Evolutionary conservation across 2,329 filamentous ascomycete species (phyloP), one percentile per base, ranked within the genome.

Genomic region (Ophiostoma piceae): DNA sequence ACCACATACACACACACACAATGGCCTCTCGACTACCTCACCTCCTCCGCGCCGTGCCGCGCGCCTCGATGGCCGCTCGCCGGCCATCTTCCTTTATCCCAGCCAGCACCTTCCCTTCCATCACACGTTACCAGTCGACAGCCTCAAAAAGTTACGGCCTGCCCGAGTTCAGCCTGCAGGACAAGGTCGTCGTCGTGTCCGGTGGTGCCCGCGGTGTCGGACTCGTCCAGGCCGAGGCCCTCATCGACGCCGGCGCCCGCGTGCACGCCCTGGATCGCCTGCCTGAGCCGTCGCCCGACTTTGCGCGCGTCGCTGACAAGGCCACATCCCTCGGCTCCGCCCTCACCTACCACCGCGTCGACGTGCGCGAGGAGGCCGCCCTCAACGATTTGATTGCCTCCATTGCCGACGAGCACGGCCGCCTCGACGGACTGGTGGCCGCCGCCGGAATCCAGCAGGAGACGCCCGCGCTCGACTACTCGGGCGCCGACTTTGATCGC

Each of bases 391-490:
- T 91, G 68, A 83, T 96, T 66, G 82, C 85, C 73, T 82, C 81
- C 12, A 95, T 97, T 73, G 91, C 88, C 19, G 82, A 87, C 67
- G 80, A 85, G 71, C 86, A 92, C 73, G 90, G 90, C 6, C 86
- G 90, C 19, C 80, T 97, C 72, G 92, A 96, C 76, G 93, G 93
- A 0, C 80, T 96, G 69, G 87, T 97, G 66, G 86, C 87, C 1
- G 85, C 86, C 1, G 87, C 87, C 0, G 87, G 87, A 6, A 91
- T 92, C 75, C 92, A 96, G 80, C 90, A 96, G 79, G 92, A 96
- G 80, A 92, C 88, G 0, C 80, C 91, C 0, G 92, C 94, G 1
- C 82, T 97, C 69, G 92, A 96, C 67, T 96, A 96, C 77, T 85
- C 87, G 32, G 87, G 90, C 29, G 84, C 89, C 76, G 90, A 92